Evolutionary conservation across 768 basidiomycete genomes (phyloP), one percentile per base, ranked within the genome.

Genomic region (Pisolithus microcarpus): DNA sequence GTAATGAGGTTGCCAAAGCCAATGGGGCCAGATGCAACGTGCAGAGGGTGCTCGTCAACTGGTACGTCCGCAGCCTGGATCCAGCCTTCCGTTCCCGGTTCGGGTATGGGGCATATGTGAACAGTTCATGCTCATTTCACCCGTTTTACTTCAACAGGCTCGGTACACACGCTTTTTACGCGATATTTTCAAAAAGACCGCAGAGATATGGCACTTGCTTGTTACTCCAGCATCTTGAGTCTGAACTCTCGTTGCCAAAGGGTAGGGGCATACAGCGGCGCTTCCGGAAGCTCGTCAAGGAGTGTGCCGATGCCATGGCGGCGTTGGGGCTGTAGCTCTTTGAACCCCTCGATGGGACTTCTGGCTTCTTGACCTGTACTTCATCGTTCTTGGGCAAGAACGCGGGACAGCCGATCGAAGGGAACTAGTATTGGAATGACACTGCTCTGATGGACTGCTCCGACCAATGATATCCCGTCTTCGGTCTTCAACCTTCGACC

Each of bases 81-180:
- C 10, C 10, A 39, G 18, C 31, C 30, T 26, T 44, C 6, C 18
- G 28, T 31, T 49, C 46, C 39, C 7, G 7, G 1, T 7, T 21
- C 18, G 39, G 39, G 39, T 13, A 40, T 15, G 34, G 34, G 34
- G 13, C 34, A 34, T 34, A 34, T 19, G 39, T 21, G 11, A 18
- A 40, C 18, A 40, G 37, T 44, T 18, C 51, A 23, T 36, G 39
- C 45, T 61, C 30, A 53, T 38, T 38, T 18, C 51, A 38, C 18
- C 30, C 26, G 38, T 46, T 21, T 18, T 26, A n/a, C 43, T 48
- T 19, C 30, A 30, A 30, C 38, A 94, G 91, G 90, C 76, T 94
- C 21, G 88, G 90, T 38, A 75, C 75, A 43, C 83, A 85, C 53
- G 92, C 92, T 3, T 93, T 94, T 65, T 74, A 80, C 59, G 69